Base-by-base conservation (phyloP, 2,329 filamentous ascomycete species). In the Incumbomyces delicatus region DNA sequence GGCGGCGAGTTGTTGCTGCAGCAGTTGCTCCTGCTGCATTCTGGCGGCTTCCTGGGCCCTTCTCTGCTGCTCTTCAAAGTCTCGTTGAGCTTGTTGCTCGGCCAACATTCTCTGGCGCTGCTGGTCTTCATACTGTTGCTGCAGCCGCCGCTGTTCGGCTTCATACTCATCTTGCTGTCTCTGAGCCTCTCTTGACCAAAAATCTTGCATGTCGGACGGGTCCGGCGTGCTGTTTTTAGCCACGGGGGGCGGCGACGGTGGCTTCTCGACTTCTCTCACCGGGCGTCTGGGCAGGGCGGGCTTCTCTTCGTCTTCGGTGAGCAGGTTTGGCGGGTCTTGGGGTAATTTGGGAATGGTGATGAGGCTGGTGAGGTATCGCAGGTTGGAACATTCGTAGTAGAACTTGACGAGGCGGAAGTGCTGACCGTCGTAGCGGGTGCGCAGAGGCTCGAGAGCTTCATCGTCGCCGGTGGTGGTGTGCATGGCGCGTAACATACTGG, bases 401-500 rank as follows among this genome's bases (percentile, higher is more conserved):
- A 96, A 98, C 61, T 94, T 92, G 62, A 95, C 85, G 13, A 98
- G 77, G 14, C 92, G 85, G 71, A 96, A 90, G 66, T 98, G 92
- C 61, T 96, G 92, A 12, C 92, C 88, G 64, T 95, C 85, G 64
- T 96, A 98, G 60, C 90, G 78, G 52, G 83, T 79, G 48, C 90
- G 83, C 6, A 98, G 77, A 1, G 90, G 92, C 54, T 89, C 83
- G 39, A 98, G 75, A 6, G 88, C 90, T 50, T 95, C 92, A 53
- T 94, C 85, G 59, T 98, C 92, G 47, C 92, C 90, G 11, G 92
- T 92, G 39, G 87, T 88, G 2, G 86, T 90, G 64, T 98, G 90
- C 89, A 98, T 95, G 13, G 92, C 92, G 47, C 92, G 80, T 52
- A 98, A 70, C 92, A 98, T 98, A 83, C 92, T 98, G 0, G 92